These are phyloP conservation scores for Pestalotiopsis fici DNA, from an alignment of 2,329 filamentous ascomycete species.

Conservation along the genomic window DNA sequence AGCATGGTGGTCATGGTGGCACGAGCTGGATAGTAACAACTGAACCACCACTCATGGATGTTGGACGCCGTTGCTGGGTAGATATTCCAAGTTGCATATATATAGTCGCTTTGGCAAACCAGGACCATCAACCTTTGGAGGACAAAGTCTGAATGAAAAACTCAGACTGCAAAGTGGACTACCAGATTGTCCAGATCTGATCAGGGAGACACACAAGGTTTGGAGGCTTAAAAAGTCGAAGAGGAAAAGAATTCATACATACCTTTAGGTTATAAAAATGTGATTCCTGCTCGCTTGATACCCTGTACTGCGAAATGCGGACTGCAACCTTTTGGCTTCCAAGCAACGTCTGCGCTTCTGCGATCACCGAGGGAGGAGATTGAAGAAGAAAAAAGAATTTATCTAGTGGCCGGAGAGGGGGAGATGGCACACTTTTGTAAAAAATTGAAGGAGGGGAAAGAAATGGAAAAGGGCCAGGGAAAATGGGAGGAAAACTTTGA, in stretches of 20 bases:
- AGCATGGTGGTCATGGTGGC: neutral
- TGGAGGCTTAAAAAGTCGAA: neutral
- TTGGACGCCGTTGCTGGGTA: neutral
- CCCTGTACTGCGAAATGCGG: neutral
- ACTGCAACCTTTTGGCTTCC: conserved; percentile 1
- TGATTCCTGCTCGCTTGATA: conserved; percentile 2
- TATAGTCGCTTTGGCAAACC: neutral
- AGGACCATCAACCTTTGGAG: neutral
- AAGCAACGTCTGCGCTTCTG: conserved; percentile 3
- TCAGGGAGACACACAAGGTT: neutral
- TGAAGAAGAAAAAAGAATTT: neutral
- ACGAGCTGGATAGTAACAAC: neutral
- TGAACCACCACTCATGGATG: neutral
- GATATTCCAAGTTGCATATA: neutral
- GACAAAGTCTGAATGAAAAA: neutral
- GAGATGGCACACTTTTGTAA: neutral
- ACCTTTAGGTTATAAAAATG: neutral
- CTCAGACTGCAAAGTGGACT: neutral
- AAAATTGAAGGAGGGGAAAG: conserved; percentile 7
- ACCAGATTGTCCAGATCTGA: neutral
- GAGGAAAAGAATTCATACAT: neutral
- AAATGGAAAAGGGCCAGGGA: neutral
- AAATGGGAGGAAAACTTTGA: conserved; percentile 8
- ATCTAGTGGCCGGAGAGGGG: neutral
- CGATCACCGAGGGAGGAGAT: neutral